phyloP scores from a whole-genome alignment of 306 rosid species.

The Fagus sylvatica region DNA sequence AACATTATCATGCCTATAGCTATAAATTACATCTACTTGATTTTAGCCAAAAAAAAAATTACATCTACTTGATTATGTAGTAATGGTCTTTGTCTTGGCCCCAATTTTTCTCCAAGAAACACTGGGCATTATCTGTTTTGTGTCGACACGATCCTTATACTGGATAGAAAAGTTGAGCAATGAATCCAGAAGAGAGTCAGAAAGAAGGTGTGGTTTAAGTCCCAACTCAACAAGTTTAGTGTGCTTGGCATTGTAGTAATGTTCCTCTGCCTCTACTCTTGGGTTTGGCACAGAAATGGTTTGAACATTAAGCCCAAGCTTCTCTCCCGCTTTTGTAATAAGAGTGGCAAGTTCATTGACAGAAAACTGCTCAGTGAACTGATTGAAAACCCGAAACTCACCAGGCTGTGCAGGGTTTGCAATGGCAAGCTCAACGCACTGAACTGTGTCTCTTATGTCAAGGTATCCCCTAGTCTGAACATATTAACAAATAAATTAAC shows the following conservation, averaged over 20 bases:
- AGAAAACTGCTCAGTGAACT: conserved; percentile 89
- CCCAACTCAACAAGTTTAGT: conserved; percentile 90
- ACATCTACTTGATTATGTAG: conserved; percentile 32
- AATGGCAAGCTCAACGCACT: conserved; percentile 91
- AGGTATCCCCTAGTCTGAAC: conserved; percentile 92
- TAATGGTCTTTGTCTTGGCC: conserved; percentile 65
- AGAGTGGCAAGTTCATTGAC: conserved; percentile 82
- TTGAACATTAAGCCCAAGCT: conserved; percentile 76
- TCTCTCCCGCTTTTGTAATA: conserved; percentile 76
- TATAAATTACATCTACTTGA: not conserved
- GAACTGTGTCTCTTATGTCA: conserved; percentile 96
- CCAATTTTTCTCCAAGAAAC: conserved; percentile 90
- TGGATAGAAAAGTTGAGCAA: conserved; percentile 74
- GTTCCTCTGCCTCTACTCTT: conserved; percentile 95
- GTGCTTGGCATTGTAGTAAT: conserved; percentile 94
- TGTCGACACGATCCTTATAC: conserved; percentile 82
- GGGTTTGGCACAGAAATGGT: conserved; percentile 88
- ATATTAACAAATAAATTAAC: conserved; percentile 12
- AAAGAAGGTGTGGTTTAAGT: conserved; percentile 81
- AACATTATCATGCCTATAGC: not conserved
- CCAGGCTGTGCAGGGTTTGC: conserved; percentile 85
- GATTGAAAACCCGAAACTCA: conserved; percentile 92
- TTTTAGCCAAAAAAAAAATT: too few relatives aligned
- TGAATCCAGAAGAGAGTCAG: conserved; percentile 93
- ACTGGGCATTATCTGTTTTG: conserved; percentile 90